phyloP scores from a whole-genome alignment of 345 rosid species.

The Atalantia buxifolia region DNA sequence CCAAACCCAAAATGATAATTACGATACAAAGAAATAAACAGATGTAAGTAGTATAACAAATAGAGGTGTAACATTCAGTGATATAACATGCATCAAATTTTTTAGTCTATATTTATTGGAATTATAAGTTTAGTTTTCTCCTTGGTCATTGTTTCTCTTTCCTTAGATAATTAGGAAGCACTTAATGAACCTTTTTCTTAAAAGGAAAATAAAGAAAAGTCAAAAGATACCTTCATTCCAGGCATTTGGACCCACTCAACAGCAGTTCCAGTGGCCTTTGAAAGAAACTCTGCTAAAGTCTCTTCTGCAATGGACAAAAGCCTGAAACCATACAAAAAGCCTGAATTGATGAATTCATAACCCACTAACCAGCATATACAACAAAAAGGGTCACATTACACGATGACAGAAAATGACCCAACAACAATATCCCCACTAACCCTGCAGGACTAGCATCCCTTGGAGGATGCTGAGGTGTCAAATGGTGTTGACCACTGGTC shows the following conservation, averaged over 20 bases:
- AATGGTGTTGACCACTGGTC: slow-evolving; percentile 95
- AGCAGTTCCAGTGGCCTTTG: slow-evolving; percentile 99
- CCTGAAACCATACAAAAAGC: slow-evolving; percentile 40
- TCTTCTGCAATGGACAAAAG: slow-evolving; percentile 99
- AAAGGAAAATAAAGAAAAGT: neutral
- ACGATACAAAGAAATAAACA: neutral
- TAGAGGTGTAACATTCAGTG: neutral
- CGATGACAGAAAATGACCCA: slow-evolving; percentile 40
- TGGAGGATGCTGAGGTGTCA: slow-evolving; percentile 94
- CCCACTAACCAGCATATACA: slow-evolving; percentile 14
- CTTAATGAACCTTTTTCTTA: neutral
- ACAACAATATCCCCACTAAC: slow-evolving; percentile 56
- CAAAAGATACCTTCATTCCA: slow-evolving; percentile 93
- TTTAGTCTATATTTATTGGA: neutral
- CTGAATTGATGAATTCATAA: slow-evolving; percentile 24
- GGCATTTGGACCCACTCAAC: slow-evolving; percentile 99
- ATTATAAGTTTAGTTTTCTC: neutral
- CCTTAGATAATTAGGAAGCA: neutral
- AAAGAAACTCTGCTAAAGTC: slow-evolving; percentile 99
- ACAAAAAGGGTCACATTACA: slow-evolving; percentile 22
- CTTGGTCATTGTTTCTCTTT: neutral
- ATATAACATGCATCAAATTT: neutral
- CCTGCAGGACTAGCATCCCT: slow-evolving; percentile 99
- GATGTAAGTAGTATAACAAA: neutral
- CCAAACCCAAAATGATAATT: too few species aligned